Conservation (phyloP, 1,139 yeast species). For the Suhomyces bribrorum region DNA sequence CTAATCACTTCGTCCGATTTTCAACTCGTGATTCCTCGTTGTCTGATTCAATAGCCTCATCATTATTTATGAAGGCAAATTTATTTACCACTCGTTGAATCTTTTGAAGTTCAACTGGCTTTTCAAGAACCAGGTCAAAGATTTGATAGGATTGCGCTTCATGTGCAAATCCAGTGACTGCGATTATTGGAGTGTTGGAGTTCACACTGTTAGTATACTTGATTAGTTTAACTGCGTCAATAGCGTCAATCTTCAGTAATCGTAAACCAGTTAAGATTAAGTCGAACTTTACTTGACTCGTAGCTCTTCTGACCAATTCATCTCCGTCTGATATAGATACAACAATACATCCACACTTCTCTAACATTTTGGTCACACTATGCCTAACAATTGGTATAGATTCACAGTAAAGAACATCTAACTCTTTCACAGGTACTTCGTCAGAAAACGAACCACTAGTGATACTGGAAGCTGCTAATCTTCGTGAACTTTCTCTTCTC, state of each 20-base stretch:
- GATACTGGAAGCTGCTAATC: constrained; percentile 24
- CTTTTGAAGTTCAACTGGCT: constrained; percentile 57
- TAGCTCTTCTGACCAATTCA: constrained; percentile 77
- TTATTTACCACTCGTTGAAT: constrained; percentile 26
- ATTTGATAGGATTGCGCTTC: constrained; percentile 62
- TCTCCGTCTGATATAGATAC: constrained; percentile 80
- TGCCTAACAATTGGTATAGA: constrained; percentile 83
- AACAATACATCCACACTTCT: constrained; percentile 76
- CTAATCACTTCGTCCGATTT: background rate
- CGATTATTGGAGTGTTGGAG: constrained; percentile 74
- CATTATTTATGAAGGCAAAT: constrained; percentile 20
- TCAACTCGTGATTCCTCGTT: constrained; percentile 10
- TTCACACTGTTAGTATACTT: constrained; percentile 77
- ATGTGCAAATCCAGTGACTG: constrained; percentile 69
- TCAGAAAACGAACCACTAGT: constrained; percentile 14
- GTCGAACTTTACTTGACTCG: constrained; percentile 84
- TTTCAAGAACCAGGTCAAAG: constrained; percentile 73
- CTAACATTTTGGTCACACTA: constrained; percentile 64
- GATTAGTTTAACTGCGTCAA: constrained; percentile 77
- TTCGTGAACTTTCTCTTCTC: constrained; percentile 54
- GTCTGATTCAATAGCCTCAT: constrained; percentile 32
- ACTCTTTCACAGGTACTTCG: constrained; percentile 19
- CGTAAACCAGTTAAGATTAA: constrained; percentile 75
- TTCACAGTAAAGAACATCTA: constrained; percentile 81
- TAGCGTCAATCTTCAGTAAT: constrained; percentile 64